Conservation (phyloP, 2,329 filamentous ascomycete species). For the Hirsutella rhossiliensis region DNA sequence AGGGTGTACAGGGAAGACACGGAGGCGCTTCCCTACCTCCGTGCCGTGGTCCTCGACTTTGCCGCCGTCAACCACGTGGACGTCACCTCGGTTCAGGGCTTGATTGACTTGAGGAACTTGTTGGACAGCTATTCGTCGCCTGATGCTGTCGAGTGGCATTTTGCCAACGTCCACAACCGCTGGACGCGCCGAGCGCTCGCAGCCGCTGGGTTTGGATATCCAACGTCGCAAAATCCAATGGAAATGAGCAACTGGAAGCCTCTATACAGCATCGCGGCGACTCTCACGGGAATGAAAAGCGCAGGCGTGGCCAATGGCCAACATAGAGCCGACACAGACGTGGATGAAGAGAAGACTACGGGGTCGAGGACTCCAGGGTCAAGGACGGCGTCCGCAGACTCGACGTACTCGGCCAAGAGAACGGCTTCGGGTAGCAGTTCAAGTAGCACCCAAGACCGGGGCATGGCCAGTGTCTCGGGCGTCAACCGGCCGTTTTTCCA, state of each 20-base stretch:
- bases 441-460: not conserved
- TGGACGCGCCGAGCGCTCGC: conserved; percentile 47
- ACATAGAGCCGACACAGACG: conserved; percentile 1
- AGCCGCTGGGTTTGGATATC: conserved; percentile 42
- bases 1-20: conserved; percentile 12
- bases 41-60: conserved; percentile 45
- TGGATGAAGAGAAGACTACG: conserved; percentile 6
- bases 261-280: conserved; percentile 20
- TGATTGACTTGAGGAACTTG: conserved; percentile 42
- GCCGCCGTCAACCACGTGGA: conserved; percentile 45
- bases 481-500: conserved; percentile 37
- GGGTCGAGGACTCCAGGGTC: not conserved
- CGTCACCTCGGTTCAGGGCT: conserved; percentile 42
- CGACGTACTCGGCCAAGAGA: not conserved
- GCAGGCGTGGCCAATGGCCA: not conserved
- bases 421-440: not conserved
- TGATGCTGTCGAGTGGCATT: conserved; percentile 36
- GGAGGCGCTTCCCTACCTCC: conserved; percentile 30
- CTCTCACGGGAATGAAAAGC: conserved; percentile 7
- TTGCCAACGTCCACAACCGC: conserved; percentile 40
- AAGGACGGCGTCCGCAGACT: not conserved
- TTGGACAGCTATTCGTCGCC: conserved; percentile 40
- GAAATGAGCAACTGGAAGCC: conserved; percentile 18
- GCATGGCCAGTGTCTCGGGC: conserved; percentile 19
- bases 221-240: conserved; percentile 13